Conservation (phyloP, 192 early-diverging fungal species). For the Mortierella alpina region DNA sequence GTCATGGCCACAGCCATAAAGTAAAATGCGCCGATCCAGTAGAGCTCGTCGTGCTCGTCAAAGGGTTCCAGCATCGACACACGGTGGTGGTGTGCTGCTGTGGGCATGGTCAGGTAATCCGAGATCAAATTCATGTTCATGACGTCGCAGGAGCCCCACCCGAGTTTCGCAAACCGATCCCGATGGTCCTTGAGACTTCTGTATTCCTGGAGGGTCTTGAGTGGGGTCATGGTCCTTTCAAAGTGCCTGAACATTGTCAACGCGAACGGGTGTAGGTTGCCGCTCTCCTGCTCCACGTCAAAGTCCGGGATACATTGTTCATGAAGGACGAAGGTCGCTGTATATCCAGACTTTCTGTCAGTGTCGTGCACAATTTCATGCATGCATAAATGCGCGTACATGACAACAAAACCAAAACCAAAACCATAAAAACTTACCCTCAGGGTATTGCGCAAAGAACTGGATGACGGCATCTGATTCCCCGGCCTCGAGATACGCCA, state of each 20-base stretch:
- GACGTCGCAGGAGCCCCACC: constrained; percentile 42
- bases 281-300: constrained; percentile 18
- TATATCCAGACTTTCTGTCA: not conserved
- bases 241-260: constrained; percentile 48
- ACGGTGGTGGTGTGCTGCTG: constrained; percentile 29
- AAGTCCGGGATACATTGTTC: constrained; percentile 49
- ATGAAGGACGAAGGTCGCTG: constrained; percentile 46
- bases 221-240: constrained; percentile 43
- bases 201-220: constrained; percentile 38
- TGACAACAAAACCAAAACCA: not conserved
- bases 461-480: constrained; percentile 41
- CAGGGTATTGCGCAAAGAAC: constrained; percentile 34
- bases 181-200: constrained; percentile 33
- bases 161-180: constrained; percentile 22
- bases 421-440: constrained; percentile 26
- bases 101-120: constrained; percentile 22
- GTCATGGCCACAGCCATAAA: constrained; percentile 40
- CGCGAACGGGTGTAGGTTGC: constrained; percentile 40
- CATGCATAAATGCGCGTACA: not conserved
- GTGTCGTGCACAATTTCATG: too few species aligned
- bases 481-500: constrained; percentile 37
- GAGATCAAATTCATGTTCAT: constrained; percentile 41
- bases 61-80: constrained; percentile 31
- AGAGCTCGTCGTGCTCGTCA: constrained; percentile 48
- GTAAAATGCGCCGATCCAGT: constrained; percentile 49